phyloP scores from a whole-genome alignment of 2,329 filamentous ascomycete genomes.

The Cadophora sp. region DNA sequence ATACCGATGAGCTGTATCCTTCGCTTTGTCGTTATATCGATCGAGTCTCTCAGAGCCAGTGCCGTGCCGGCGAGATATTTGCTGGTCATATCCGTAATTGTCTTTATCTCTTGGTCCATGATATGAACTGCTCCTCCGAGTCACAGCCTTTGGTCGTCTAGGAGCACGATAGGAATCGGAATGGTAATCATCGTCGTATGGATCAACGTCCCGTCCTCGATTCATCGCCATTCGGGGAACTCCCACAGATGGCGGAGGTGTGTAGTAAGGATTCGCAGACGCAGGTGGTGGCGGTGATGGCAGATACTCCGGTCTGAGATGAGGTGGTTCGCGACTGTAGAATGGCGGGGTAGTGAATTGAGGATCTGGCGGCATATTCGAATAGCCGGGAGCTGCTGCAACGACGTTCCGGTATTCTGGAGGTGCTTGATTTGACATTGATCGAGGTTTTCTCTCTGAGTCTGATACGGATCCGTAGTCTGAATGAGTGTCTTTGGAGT shows the following conservation, averaged over 20 bases:
- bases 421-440: slow-evolving; percentile 1
- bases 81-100: slow-evolving; percentile 7
- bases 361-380: slow-evolving; percentile 8
- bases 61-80: slow-evolving; percentile 13
- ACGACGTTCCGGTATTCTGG: slow-evolving; percentile 2
- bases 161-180: slow-evolving; percentile 21
- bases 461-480: slow-evolving; percentile 15
- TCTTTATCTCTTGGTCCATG: slow-evolving; percentile 26
- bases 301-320: slow-evolving; percentile 26
- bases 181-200: slow-evolving; percentile 28
- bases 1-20: slow-evolving; percentile 31
- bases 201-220: slow-evolving; percentile 20
- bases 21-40: slow-evolving; percentile 23
- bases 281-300: slow-evolving; percentile 18
- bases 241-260: slow-evolving; percentile 7
- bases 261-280: slow-evolving; percentile 3
- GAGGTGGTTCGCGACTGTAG: slow-evolving; percentile 21
- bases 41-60: slow-evolving; percentile 17
- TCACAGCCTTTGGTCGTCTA: slow-evolving; percentile 21
- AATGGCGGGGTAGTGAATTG: slow-evolving; percentile 1
- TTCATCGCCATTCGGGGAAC: slow-evolving; percentile 15
- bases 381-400: slow-evolving; percentile 8
- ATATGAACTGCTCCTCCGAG: slow-evolving; percentile 31
- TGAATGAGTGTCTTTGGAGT: slow-evolving; percentile 20
- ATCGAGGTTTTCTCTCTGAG: background rate